Evolutionary conservation across 805 yeast species (phyloP).

Genomic region (Blastobotrys terrestris): DNA sequence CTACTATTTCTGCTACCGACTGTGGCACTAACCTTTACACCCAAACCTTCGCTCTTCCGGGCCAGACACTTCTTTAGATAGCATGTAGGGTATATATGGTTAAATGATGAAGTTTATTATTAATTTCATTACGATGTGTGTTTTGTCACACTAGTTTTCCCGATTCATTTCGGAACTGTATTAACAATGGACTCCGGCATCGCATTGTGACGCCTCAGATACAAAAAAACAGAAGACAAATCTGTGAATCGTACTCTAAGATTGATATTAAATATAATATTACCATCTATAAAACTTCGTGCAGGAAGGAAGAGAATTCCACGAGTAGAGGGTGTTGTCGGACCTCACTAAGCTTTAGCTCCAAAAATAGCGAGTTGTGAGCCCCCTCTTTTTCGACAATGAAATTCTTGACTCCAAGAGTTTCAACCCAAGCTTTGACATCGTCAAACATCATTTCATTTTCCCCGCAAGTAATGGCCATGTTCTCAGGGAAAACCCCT

Average conservation of each 20-base stretch:
- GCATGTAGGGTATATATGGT: too few species aligned
- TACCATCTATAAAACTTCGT: neutral
- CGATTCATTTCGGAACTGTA: too few species aligned
- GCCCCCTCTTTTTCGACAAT: slow-evolving; percentile 5
- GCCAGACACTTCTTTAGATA: neutral
- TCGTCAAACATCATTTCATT: slow-evolving; percentile 9
- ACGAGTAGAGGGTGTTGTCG: slow-evolving; percentile 5
- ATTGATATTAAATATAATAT: too few species aligned
- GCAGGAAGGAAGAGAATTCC: slow-evolving; percentile 2
- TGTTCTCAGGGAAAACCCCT: slow-evolving; percentile 10
- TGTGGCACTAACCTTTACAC: neutral
- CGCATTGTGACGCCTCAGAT: too few species aligned
- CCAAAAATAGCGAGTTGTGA: slow-evolving; percentile 8
- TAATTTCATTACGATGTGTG: too few species aligned
- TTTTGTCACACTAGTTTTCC: neutral
- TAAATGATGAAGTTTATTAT: too few species aligned
- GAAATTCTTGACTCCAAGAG: neutral
- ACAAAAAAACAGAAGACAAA: too few species aligned
- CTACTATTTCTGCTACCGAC: neutral
- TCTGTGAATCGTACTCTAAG: too few species aligned
- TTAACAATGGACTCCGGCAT: too few species aligned
- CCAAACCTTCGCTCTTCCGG: neutral
- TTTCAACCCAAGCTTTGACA: slow-evolving; percentile 1
- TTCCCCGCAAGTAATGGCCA: slow-evolving; percentile 9
- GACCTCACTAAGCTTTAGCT: neutral